phyloP scores from a whole-genome alignment of 1,284 basidiomycete genomes.

The Trametes polyzona region DNA sequence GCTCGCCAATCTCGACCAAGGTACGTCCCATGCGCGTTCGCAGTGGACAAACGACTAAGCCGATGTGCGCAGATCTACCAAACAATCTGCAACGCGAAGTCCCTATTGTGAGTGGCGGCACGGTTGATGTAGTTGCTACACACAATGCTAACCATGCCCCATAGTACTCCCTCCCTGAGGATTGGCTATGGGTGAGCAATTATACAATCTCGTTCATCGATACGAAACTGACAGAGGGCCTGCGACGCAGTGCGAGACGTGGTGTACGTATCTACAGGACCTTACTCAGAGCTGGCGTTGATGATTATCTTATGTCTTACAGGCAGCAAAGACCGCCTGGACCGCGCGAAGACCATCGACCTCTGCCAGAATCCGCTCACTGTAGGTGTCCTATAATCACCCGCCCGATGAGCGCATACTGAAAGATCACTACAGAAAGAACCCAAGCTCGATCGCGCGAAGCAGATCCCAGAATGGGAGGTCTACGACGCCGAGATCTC shows the following conservation, averaged over 20 bases:
- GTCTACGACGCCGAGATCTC: constrained; percentile 85
- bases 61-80: constrained; percentile 69
- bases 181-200: constrained; percentile 87
- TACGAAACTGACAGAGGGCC: neutral
- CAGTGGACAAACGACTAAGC: neutral
- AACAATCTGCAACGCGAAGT: constrained; percentile 90
- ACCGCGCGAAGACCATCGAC: constrained; percentile 88
- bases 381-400: constrained; percentile 47
- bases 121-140: neutral
- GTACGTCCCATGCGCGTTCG: constrained; percentile 37
- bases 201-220: neutral
- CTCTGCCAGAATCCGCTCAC: constrained; percentile 93
- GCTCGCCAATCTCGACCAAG: constrained; percentile 94
- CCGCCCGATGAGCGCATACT: neutral
- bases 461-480: constrained; percentile 98
- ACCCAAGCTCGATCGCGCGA: constrained; percentile 90
- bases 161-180: constrained; percentile 83
- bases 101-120: constrained; percentile 71
- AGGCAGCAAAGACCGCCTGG: constrained; percentile 81
- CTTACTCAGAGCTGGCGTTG: neutral
- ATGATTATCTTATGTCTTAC: constrained; percentile 22
- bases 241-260: constrained; percentile 73
- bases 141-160: neutral
- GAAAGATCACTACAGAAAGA: constrained; percentile 71
- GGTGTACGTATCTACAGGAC: constrained; percentile 59